A percentile compares a stretch with the other conserved stretches of the same genome.
Evolutionary conservation across 805 yeast genomes (phyloP).

Genomic region (Yarrowia hollandica): DNA sequence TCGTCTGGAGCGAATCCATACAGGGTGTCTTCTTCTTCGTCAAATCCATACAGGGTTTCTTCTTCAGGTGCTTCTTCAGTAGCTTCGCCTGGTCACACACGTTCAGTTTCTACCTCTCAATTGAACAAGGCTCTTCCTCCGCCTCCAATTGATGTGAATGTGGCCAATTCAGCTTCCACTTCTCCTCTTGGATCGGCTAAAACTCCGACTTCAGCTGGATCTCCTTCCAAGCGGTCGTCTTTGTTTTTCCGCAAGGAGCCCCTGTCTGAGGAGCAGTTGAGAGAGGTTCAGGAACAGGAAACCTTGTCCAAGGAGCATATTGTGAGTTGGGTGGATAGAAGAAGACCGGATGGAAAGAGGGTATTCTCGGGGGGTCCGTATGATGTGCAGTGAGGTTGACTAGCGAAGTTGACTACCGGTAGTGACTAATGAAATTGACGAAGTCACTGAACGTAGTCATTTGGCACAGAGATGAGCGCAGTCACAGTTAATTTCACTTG

Average conservation of each 20-base stretch:
- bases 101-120: slow-evolving; percentile 10
- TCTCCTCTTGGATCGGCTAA: slow-evolving; percentile 3
- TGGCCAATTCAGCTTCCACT: not conserved
- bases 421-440: no score
- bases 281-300: slow-evolving; percentile 1
- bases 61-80: not conserved
- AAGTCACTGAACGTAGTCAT: no score
- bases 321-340: slow-evolving; percentile 23
- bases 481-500: no score
- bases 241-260: slow-evolving; percentile 10
- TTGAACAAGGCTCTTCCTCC: slow-evolving; percentile 14
- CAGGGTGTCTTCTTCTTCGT: no score
- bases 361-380: slow-evolving; percentile 19
- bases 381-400: not conserved
- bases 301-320: slow-evolving; percentile 24
- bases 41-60: not conserved
- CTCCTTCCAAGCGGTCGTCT: slow-evolving; percentile 14
- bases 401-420: no score
- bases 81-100: not conserved
- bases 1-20: no score
- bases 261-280: not conserved
- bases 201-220: not conserved
- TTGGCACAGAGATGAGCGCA: no score
- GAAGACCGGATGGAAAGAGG: slow-evolving; percentile 12
- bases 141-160: slow-evolving; percentile 1